A percentile compares a stretch with the other conserved stretches of the same genome.
These are phyloP conservation scores for Dactylonectria estremocensis DNA, from an alignment of 2,329 filamentous ascomycete genomes.

Conservation along the genomic window DNA sequence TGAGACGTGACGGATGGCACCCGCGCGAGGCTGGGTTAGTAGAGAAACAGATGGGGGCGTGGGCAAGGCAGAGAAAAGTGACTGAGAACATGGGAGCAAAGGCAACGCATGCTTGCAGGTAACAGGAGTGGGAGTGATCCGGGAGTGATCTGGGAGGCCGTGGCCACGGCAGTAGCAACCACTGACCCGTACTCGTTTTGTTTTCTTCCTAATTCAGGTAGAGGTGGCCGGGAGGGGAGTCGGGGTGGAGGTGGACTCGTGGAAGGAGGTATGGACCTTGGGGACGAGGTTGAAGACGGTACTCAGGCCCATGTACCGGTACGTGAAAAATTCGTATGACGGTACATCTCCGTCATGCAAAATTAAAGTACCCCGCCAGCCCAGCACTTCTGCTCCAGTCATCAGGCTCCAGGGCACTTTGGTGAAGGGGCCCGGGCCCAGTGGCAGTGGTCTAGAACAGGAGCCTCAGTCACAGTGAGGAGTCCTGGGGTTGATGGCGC, in stretches of 20 bases:
- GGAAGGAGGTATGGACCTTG: conserved; percentile 32
- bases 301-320: conserved; percentile 50
- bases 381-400: conserved; percentile 36
- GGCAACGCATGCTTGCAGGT: conserved; percentile 8
- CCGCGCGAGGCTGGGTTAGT: conserved; percentile 30
- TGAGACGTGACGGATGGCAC: conserved; percentile 28
- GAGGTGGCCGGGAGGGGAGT: conserved; percentile 20
- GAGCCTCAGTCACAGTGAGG: conserved; percentile 29
- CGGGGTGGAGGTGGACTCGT: conserved; percentile 2
- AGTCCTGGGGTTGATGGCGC: conserved; percentile 33
- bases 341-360: conserved; percentile 55
- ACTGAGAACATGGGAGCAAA: conserved; percentile 21
- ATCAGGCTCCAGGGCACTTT: conserved; percentile 32
- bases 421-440: conserved; percentile 31
- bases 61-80: conserved; percentile 21
- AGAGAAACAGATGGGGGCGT: conserved; percentile 24
- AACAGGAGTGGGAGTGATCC: neutral
- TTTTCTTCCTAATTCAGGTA: conserved; percentile 19
- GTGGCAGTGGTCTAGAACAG: conserved; percentile 45
- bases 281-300: conserved; percentile 40
- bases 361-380: conserved; percentile 52
- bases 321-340: conserved; percentile 54
- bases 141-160: conserved; percentile 9
- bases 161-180: conserved; percentile 22
- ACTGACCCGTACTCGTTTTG: conserved; percentile 15